These are phyloP conservation scores for Helminthosporium solani DNA, from an alignment of 2,329 filamentous ascomycete genomes.

Conservation along the genomic window DNA sequence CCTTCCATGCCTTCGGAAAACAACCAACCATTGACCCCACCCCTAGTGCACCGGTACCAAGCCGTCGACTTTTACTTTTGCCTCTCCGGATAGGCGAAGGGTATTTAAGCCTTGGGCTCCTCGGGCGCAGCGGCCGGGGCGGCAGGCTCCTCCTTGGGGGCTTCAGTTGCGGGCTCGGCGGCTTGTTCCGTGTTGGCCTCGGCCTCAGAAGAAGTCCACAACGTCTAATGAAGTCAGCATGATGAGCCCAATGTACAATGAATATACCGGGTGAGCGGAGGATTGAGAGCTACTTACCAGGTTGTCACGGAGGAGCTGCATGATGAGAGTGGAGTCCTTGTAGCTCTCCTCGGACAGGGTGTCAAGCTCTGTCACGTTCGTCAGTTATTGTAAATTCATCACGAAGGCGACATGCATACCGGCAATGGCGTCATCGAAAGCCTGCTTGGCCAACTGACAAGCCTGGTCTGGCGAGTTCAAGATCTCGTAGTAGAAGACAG, in stretches of 20 bases:
- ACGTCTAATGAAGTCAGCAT: slow-evolving; percentile 64
- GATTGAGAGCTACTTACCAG: slow-evolving; percentile 56
- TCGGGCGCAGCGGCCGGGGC: slow-evolving; percentile 50
- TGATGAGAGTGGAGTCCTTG: slow-evolving; percentile 98
- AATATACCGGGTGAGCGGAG: neutral
- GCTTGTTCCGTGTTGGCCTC: slow-evolving; percentile 69
- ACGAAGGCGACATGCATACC: slow-evolving; percentile 48
- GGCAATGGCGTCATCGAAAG: slow-evolving; percentile 95
- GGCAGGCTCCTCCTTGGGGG: slow-evolving; percentile 39
- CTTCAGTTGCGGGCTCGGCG: slow-evolving; percentile 56
- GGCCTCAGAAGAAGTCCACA: slow-evolving; percentile 98
- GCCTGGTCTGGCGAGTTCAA: slow-evolving; percentile 97
- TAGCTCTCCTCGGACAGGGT: slow-evolving; percentile 98
- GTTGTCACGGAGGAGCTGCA: slow-evolving; percentile 98
- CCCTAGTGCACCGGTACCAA: slow-evolving; percentile 34
- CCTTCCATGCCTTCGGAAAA: slow-evolving; percentile 34
- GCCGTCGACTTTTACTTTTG: slow-evolving; percentile 37
- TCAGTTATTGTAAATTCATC: slow-evolving; percentile 12
- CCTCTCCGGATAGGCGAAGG: slow-evolving; percentile 26
- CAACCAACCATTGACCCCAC: slow-evolving; percentile 30
- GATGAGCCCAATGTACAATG: neutral
- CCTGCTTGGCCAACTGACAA: slow-evolving; percentile 95
- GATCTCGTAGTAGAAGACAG: slow-evolving; percentile 99
- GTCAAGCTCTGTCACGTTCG: slow-evolving; percentile 71
- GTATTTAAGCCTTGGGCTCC: slow-evolving; percentile 63